Evolutionary conservation across 2,329 filamentous ascomycete species (phyloP).

Genomic region (Aspergillus sp.): DNA sequence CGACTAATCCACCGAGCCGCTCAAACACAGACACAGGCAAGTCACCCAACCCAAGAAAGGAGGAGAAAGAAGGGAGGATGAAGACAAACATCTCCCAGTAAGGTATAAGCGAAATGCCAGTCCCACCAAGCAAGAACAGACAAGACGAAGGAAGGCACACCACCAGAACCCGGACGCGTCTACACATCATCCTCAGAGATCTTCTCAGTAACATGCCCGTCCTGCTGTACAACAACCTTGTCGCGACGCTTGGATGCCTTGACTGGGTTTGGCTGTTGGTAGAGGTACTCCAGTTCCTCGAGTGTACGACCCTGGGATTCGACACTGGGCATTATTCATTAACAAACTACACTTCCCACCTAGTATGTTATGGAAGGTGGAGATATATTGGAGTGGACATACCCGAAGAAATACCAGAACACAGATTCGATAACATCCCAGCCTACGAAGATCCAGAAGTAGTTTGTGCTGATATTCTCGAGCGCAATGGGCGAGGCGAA

Average conservation of each 20-base stretch:
- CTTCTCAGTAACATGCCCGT: constrained; percentile 50
- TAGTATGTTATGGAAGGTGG: no score
- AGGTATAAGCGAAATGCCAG: no score
- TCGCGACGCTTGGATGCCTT: constrained; percentile 48
- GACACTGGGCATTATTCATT: background rate
- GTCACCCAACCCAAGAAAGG: no score
- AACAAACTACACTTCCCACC: no score
- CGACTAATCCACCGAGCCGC: no score
- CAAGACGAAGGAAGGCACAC: no score
- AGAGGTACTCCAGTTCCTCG: constrained; percentile 53
- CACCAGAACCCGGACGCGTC: no score
- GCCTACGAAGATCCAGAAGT: constrained; percentile 49
- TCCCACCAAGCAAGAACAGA: no score
- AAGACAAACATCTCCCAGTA: no score
- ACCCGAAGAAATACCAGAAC: constrained; percentile 51
- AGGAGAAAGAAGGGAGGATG: no score
- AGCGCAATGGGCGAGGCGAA: constrained; percentile 51
- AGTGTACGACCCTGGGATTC: constrained; percentile 48
- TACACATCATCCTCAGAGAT: constrained; percentile 28
- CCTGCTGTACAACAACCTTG: constrained; percentile 48
- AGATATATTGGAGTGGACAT: constrained; percentile 17
- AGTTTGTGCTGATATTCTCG: constrained; percentile 39
- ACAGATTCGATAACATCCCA: constrained; percentile 48
- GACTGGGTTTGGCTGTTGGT: constrained; percentile 51
- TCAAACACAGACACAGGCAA: no score